Base-by-base conservation (phyloP, 768 basidiomycete genomes). In the Tulasnella calospora region DNA sequence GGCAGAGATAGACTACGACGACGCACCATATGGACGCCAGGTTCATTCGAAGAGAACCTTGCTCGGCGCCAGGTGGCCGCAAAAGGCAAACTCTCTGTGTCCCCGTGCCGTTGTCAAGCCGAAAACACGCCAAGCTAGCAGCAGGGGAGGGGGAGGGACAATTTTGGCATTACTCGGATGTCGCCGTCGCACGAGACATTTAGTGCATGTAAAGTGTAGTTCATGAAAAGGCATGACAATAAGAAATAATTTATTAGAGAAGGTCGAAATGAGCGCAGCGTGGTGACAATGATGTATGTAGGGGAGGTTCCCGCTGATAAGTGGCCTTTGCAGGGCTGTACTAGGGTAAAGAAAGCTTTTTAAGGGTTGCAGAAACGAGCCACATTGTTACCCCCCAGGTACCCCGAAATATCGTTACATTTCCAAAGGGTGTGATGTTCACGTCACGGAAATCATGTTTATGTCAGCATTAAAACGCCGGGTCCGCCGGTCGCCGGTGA, bases 151-250 rank as follows among this genome's bases (percentile, higher is more conserved):
- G 55, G 30, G 55, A 57, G 15, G 33, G 30, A 67, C 51, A 67
- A 67, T 67, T 67, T 67, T 27, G 61, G 33, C 61, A 27, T 67
- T 30, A 17, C 33, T 17, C 61, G 61, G 61, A 67, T 12, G 61
- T 67, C 61, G 61, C 61, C 61, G 61, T 67, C 61, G 61, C 61
- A 67, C 61, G 61, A 67, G 61, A 67, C 61, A 67, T 67, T 67
- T 33, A 27, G 61, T 67, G 61, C 61, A 33, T 67, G 10, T 67
- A 67, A 27, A 67, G 61, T 67, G 27, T 27, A 30, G 55, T 30
- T 30, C 55, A 57, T n/a, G 55, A 57, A 57, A 57, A 57, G 55
- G 55, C 55, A 57, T 30, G 55, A 57, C 9, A 57, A n/a, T 57
- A n/a, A 57, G 23, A 57, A 57, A n/a, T 30, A n/a, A 35, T 30